Evolutionary conservation across 192 early-diverging fungal genomes (phyloP).

Genomic region (Dispira simplex): DNA sequence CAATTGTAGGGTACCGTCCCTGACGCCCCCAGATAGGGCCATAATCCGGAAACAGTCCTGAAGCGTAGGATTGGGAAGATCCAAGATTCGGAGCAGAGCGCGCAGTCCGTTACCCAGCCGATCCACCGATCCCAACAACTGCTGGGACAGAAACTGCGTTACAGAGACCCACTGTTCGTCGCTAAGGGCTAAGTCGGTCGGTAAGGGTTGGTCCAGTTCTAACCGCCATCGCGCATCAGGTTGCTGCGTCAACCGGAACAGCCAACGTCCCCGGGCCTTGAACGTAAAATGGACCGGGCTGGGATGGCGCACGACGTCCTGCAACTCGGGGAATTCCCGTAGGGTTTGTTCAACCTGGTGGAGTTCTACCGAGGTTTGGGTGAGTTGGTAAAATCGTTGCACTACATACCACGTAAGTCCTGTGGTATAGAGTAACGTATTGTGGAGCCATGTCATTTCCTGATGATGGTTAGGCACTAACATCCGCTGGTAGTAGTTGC

Average conservation of each 20-base stretch:
- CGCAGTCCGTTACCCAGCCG: neutral
- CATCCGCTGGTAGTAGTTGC: no score
- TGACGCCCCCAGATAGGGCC: neutral
- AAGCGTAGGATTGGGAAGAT: neutral
- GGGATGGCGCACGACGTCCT: neutral
- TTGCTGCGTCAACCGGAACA: neutral
- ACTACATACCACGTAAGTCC: conserved; percentile 7
- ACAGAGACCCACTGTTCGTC: neutral
- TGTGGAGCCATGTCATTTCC: no score
- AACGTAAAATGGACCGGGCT: neutral
- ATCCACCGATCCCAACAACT: neutral
- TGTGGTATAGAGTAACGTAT: neutral
- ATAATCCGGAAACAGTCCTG: neutral
- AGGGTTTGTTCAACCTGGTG: neutral
- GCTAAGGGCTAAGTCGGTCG: neutral
- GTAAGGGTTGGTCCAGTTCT: neutral
- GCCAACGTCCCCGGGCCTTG: neutral
- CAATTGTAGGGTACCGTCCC: neutral
- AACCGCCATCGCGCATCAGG: neutral
- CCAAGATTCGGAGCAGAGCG: neutral
- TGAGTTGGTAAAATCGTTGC: neutral
- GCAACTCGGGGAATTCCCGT: neutral
- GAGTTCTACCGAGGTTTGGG: neutral
- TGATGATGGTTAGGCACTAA: no score
- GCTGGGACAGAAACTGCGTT: neutral